Evolutionary conservation across 2,329 filamentous ascomycete species (phyloP).

Genomic region (Aspergillus clavatus): DNA sequence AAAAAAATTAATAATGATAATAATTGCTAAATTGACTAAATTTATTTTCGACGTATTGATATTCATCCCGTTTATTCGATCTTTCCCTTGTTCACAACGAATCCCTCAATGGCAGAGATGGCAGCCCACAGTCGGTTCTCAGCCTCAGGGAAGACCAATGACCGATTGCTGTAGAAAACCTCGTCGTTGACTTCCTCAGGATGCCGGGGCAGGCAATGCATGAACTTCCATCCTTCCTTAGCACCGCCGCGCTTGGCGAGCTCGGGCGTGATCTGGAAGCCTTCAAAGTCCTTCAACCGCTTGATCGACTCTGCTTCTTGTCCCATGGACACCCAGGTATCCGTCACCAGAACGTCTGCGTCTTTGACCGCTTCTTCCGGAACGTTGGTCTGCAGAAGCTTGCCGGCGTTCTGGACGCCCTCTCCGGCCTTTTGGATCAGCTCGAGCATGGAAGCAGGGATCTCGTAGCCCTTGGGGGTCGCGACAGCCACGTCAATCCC

Average conservation of each 20-base stretch:
- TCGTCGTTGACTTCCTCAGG: slow-evolving; percentile 89
- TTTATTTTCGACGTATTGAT: too few relatives aligned
- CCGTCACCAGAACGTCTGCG: slow-evolving; percentile 87
- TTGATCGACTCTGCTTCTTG: slow-evolving; percentile 81
- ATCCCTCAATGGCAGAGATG: slow-evolving; percentile 77
- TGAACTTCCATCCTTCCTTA: slow-evolving; percentile 89
- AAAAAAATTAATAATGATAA: too few relatives aligned
- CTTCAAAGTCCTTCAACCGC: slow-evolving; percentile 73
- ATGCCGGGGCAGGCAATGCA: slow-evolving; percentile 95
- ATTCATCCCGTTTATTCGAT: slow-evolving; percentile 47
- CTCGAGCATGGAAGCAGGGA: slow-evolving; percentile 67
- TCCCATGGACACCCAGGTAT: slow-evolving; percentile 98
- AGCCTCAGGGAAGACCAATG: slow-evolving; percentile 86
- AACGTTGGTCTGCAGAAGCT: slow-evolving; percentile 67
- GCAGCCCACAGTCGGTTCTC: slow-evolving; percentile 94
- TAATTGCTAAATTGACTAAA: too few relatives aligned
- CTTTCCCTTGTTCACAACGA: slow-evolving; percentile 90
- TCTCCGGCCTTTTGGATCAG: slow-evolving; percentile 63
- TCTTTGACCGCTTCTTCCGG: slow-evolving; percentile 81
- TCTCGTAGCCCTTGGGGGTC: slow-evolving; percentile 77
- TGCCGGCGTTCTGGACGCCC: slow-evolving; percentile 56
- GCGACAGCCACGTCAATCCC: slow-evolving; percentile 84
- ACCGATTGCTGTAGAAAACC: slow-evolving; percentile 83
- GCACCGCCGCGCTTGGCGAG: slow-evolving; percentile 80
- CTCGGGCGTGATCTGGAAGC: slow-evolving; percentile 87